These are phyloP conservation scores for Croton laevigatus DNA, from an alignment of 441 rosid species.

Conservation along the genomic window DNA sequence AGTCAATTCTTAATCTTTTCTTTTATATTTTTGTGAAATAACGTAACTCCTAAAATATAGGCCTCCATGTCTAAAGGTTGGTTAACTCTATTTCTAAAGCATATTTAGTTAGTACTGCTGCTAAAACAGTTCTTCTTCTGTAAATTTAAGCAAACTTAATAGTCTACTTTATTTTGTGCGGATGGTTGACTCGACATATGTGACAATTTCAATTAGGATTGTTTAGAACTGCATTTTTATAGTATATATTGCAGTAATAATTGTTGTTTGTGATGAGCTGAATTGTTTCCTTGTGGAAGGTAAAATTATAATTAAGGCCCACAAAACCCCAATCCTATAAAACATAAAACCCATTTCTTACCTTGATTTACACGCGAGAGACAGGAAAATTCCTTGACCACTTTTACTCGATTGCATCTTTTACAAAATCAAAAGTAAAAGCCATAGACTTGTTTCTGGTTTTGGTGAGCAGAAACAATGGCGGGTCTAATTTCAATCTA, in stretches of 20 bases:
- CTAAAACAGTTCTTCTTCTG: background rate
- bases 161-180: no score
- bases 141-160: no score
- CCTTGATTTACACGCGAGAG: conserved; percentile 29
- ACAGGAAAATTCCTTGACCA: conserved; percentile 8
- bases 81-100: no score
- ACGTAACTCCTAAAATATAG: background rate
- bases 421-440: conserved; percentile 28
- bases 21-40: background rate
- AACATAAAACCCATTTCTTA: conserved; percentile 15
- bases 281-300: background rate
- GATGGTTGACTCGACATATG: no score
- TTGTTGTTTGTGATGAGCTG: background rate
- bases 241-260: background rate
- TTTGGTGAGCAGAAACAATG: conserved; percentile 20
- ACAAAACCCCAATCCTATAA: conserved; percentile 17
- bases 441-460: conserved; percentile 16
- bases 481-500: conserved; percentile 15
- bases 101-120: no score
- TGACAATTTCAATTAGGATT: no score
- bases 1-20: background rate
- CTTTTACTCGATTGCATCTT: conserved; percentile 32
- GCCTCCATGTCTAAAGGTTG: no score
- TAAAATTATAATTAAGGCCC: conserved; percentile 17
- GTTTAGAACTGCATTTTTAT: background rate